Evolutionary conservation across 2,329 filamentous ascomycete species (phyloP).

Genomic region (Chaetomium sp.): DNA sequence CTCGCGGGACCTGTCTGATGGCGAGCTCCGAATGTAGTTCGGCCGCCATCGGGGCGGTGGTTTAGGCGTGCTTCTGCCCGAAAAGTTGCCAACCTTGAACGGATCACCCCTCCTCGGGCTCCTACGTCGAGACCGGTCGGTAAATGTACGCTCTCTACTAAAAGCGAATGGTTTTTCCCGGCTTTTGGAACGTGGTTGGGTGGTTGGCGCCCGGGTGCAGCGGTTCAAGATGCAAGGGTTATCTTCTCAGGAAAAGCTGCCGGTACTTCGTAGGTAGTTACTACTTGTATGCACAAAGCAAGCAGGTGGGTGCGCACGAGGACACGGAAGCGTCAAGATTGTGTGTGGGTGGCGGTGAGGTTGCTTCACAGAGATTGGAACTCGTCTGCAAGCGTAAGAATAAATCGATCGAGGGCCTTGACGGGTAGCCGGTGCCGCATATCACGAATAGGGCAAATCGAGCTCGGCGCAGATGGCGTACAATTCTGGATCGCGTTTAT

Average conservation of each 20-base stretch:
- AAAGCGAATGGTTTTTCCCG: neutral
- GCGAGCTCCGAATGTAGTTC: constrained; percentile 42
- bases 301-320: constrained; percentile 8
- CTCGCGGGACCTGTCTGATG: constrained; percentile 41
- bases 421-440: constrained; percentile 31
- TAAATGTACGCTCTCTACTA: neutral
- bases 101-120: neutral
- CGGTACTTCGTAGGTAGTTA: neutral
- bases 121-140: neutral
- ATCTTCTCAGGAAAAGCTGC: constrained; percentile 14
- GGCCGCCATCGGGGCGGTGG: constrained; percentile 38
- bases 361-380: constrained; percentile 3
- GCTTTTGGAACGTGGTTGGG: constrained; percentile 4
- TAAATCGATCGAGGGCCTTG: constrained; percentile 29
- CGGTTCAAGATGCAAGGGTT: constrained; percentile 22
- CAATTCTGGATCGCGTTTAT: constrained; percentile 35
- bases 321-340: neutral
- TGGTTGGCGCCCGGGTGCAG: constrained; percentile 15
- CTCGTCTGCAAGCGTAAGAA: neutral
- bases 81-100: constrained; percentile 4
- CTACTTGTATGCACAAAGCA: constrained; percentile 15
- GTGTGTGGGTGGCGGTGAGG: constrained; percentile 4
- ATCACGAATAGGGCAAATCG: constrained; percentile 24
- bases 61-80: constrained; percentile 3
- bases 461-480: constrained; percentile 32